Evolutionary conservation across 495 filamentous ascomycete genomes (phyloP).

Genomic region (Podospora appendiculata): DNA sequence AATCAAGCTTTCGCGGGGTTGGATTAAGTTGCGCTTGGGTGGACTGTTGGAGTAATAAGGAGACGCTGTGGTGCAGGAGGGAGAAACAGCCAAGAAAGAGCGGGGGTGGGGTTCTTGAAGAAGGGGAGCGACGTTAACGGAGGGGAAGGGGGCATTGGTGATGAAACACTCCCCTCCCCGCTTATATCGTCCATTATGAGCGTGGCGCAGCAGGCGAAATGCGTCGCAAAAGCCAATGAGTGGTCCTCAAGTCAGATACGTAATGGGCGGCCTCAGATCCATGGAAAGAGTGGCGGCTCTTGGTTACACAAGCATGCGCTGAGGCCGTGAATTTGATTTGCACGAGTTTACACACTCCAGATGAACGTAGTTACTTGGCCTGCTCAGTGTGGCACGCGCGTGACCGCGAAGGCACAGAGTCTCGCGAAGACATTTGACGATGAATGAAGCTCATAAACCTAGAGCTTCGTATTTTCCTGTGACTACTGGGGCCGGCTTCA

Average conservation of each 20-base stretch:
- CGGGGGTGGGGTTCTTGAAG: background rate
- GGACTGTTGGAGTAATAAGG: background rate
- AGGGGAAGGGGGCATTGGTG: background rate
- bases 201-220: background rate
- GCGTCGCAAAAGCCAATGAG: too few species aligned
- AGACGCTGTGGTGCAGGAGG: background rate
- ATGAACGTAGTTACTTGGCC: too few species aligned
- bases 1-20: too few species aligned
- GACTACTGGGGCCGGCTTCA: conserved; percentile 5
- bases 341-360: background rate
- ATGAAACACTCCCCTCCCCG: background rate
- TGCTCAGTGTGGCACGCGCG: too few species aligned
- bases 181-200: background rate
- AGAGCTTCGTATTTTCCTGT: conserved; percentile 20
- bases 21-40: too few species aligned
- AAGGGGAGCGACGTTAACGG: background rate
- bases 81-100: background rate
- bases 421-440: background rate
- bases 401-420: too few species aligned
- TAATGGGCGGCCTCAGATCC: background rate
- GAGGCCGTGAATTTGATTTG: background rate
- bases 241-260: too few species aligned
- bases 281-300: background rate
- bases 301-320: background rate
- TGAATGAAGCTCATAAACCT: conserved; percentile 10